Evolutionary conservation across 176 grass and related monocot genomes (phyloP), one percentile per base, ranked within the genome.

Genomic region (Aegilops umbellulata): DNA sequence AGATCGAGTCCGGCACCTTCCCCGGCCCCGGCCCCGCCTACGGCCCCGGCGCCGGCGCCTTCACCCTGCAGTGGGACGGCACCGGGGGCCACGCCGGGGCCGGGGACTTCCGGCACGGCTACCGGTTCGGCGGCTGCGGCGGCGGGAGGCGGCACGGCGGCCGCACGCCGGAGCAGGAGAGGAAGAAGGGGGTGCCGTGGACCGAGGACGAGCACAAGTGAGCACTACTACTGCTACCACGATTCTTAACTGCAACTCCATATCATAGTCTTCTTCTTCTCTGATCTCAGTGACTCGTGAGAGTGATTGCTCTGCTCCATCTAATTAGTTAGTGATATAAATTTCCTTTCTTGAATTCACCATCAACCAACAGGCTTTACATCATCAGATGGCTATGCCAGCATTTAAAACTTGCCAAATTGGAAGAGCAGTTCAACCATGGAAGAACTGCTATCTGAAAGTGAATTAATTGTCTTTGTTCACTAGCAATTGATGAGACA

Each of bases 141-240:
- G 66, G 86, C 41, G 87, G 89, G 76, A 89, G 87, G 87, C 89
- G 92, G 72, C 84, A 86, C 83, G 55, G 41, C 61, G 85, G 77
- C 69, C 90, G 73, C 46, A 85, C 85, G 51, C 85, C 80, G n/a
- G 91, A 97, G 81, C 95, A 97, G 75, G 95, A 97, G 80, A 90
- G 95, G 79, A 95, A 95, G 91, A 97, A 97, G 88, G 95, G 95
- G 65, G 85, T 97, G 82, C 95, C 95, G 79, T 97, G 95, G 95
- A 95, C 95, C 24, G 91, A 97, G 88, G 93, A 93, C 65, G 95
- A 97, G 87, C 95, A 97, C 87, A 92, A 75, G 95, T 95, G 74
- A 92, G 86, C 78, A 79, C 2, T 58, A 38, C 32, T 17, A 51
- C 15, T 34, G 4, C 32, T 2, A 49, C 47, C 47, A 51, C 15